Base-by-base conservation (phyloP, 345 rosid species). In the Eutrema yunnanense region DNA sequence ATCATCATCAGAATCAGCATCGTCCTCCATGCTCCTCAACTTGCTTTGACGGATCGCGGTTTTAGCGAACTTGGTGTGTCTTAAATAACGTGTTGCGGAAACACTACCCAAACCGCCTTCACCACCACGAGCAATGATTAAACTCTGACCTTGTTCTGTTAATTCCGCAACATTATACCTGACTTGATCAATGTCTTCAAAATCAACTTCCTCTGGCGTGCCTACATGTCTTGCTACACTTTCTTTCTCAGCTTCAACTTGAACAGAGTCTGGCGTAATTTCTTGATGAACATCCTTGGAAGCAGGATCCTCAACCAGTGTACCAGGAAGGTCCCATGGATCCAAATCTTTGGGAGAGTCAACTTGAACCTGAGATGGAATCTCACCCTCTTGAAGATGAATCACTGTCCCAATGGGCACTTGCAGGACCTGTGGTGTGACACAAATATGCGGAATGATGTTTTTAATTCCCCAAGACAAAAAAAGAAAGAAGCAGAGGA, bases 281-380 rank as follows among this genome's bases (percentile, higher is more conserved):
- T 84, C 80, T 47, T 78, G 81, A 41, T 36, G 55, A 30, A 50
- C 29, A 37, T 11, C 71, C 43, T 65, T 71, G 49, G 53, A 57
- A 34, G 78, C 72, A 44, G 80, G 75, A 53, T 80, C 81, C 16
- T 71, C 73, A 58, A 58, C 88, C 43, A 94, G 83, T 32, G 80
- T 72, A 13, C 97, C 97, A 1, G 96, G 97, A 83, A 88, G 88
- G 16, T 94, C 98, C 97, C 97, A 94, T 2, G 97, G 98, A 81
- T 91, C 95, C 73, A 84, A 74, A 75, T 79, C 83, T 64, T 65
- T 61, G 3, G 74, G 75, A 47, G 89, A 79, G 8, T 61, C 60
- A 54, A 12, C 44, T 79, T 84, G 82, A 55, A 84, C 76, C 32
- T 64, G 26, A 13, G 76, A 77, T 36, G 92, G 86, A 63, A 89